Conservation (phyloP, 345 rosid genomes). For the Bruguiera parviflora region DNA sequence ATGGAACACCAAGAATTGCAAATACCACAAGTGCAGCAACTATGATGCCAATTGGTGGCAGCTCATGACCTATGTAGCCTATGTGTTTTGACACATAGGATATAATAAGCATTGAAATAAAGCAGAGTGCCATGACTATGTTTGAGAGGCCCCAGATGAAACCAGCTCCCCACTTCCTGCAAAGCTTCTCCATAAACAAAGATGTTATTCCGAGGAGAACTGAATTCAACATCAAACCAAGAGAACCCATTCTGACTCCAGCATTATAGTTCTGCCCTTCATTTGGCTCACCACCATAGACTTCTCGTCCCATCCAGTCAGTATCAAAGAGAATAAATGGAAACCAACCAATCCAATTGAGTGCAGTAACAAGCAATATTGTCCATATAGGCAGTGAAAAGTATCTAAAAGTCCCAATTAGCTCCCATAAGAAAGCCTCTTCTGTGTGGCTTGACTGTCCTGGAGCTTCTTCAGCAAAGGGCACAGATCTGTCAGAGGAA, state of each 20-base stretch:
- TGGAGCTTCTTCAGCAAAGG: slow-evolving; percentile 37
- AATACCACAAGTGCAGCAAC: slow-evolving; percentile 60
- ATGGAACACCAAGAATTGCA: slow-evolving; percentile 75
- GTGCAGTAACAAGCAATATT: slow-evolving; percentile 71
- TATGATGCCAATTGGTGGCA: slow-evolving; percentile 70
- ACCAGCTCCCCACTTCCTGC: slow-evolving; percentile 97
- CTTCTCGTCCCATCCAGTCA: slow-evolving; percentile 99
- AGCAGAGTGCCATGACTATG: slow-evolving; percentile 83
- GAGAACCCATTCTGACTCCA: slow-evolving; percentile 91
- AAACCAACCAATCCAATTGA: slow-evolving; percentile 96
- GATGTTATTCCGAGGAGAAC: slow-evolving; percentile 89
- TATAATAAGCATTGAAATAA: slow-evolving; percentile 69
- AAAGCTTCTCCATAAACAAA: slow-evolving; percentile 86
- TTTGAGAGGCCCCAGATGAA: slow-evolving; percentile 88
- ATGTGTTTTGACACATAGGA: slow-evolving; percentile 55
- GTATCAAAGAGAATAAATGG: slow-evolving; percentile 92
- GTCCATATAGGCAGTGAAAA: slow-evolving; percentile 70
- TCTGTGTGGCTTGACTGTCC: slow-evolving; percentile 46
- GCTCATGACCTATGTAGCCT: slow-evolving; percentile 50
- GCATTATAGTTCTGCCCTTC: slow-evolving; percentile 51
- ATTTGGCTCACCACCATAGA: slow-evolving; percentile 83
- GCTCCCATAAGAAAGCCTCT: slow-evolving; percentile 91
- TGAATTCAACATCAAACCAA: slow-evolving; percentile 91
- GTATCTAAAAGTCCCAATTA: slow-evolving; percentile 81
- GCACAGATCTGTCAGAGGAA: slow-evolving; percentile 27